These are phyloP conservation scores for Antrodiella citrinella DNA, from an alignment of 768 basidiomycete species.

Conservation along the genomic window DNA sequence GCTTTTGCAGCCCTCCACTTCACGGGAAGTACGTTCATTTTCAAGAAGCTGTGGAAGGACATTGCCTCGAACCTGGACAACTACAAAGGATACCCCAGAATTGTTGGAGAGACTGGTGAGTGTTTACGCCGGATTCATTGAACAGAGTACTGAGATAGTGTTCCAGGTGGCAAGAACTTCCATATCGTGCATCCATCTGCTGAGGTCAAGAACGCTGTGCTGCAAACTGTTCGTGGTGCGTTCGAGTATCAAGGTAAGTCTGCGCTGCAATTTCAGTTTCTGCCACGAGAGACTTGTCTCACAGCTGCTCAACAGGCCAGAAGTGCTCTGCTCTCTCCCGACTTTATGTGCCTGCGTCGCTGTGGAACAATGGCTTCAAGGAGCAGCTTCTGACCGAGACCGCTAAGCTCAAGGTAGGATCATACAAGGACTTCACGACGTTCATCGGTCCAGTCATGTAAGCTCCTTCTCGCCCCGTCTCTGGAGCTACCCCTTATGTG, in stretches of 20 bases:
- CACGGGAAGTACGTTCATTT: constrained; percentile 91
- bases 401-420: constrained; percentile 80
- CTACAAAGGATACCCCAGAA: constrained; percentile 85
- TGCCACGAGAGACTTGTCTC: not conserved
- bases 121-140: constrained; percentile 86
- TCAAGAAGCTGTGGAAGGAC: constrained; percentile 95
- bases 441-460: constrained; percentile 98
- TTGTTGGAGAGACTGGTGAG: constrained; percentile 81
- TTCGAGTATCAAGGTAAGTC: constrained; percentile 89
- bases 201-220: constrained; percentile 81
- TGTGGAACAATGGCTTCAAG: constrained; percentile 86
- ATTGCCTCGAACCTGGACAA: constrained; percentile 82
- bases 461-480: constrained; percentile 11
- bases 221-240: constrained; percentile 79
- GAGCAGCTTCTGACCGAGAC: constrained; percentile 66
- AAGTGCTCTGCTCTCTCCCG: constrained; percentile 96
- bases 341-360: constrained; percentile 77
- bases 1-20: constrained; percentile 89
- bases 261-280: not conserved
- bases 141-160: constrained; percentile 56
- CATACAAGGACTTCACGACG: constrained; percentile 64
- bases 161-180: constrained; percentile 86
- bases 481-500: not conserved
- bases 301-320: constrained; percentile 49
- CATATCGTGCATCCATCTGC: constrained; percentile 87